Conservation (phyloP, 177 flowering plant genomes). For the Vitis hybrid region DNA sequence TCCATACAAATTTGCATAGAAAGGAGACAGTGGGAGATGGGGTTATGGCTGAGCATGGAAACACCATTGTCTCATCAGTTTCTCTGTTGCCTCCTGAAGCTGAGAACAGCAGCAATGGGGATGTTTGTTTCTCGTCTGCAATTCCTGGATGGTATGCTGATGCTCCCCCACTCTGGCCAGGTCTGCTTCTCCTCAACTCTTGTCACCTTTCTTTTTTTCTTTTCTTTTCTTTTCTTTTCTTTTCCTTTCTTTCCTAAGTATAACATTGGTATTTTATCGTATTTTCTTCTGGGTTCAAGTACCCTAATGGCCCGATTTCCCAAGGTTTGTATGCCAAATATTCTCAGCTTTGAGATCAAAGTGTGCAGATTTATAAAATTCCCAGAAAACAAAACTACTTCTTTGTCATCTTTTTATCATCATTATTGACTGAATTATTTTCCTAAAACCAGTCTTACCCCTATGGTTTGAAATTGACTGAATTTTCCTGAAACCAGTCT, state of each 20-base stretch:
- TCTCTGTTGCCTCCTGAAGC: background rate
- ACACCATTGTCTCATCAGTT: background rate
- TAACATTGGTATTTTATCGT: background rate
- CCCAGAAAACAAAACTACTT: no score
- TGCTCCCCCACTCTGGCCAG: background rate
- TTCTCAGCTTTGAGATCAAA: no score
- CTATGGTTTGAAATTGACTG: no score
- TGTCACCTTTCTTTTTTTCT: background rate
- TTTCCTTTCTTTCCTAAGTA: background rate
- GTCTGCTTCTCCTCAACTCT: background rate
- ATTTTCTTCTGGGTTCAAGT: no score
- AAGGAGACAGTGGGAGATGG: background rate
- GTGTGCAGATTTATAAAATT: no score
- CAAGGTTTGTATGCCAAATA: no score
- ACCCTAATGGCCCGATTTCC: no score
- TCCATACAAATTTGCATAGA: background rate
- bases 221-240: background rate
- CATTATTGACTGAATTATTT: no score
- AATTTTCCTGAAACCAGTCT: no score
- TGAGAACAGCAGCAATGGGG: background rate
- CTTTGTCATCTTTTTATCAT: no score
- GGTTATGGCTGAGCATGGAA: background rate
- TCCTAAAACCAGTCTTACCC: no score
- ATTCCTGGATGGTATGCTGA: slow-evolving; percentile 1
- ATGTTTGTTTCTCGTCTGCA: background rate